Evolutionary conservation across 2,329 filamentous ascomycete species (phyloP), one percentile per base, ranked within the genome.

Genomic region (Neonectria magnoliae): DNA sequence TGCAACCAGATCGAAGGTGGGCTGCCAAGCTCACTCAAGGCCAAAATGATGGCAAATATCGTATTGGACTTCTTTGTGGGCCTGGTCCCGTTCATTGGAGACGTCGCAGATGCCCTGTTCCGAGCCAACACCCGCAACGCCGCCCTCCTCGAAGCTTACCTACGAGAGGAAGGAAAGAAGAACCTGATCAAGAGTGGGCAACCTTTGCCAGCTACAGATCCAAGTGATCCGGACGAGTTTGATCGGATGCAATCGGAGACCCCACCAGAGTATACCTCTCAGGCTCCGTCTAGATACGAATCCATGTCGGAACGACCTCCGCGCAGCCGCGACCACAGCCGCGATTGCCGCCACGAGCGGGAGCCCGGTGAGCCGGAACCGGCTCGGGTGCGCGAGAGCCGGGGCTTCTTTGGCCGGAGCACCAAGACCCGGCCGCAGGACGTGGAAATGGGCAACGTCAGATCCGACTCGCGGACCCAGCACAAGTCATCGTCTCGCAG

Each of bases 1-100:
- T 94, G 93, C 79, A 84, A 85, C 66, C 86, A 90, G 66, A 84
- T 97, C 52, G 91, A 97, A 57, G 93, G 92, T 54, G 93, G 92
- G 14, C 86, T 98, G 5, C 90, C 91, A 1, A 69, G 78, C 5
- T 74, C 78, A 10, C 79, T 95, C 54, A 84, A 87, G 60, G 77
- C 86, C 29, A 86, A 86, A 74, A 98, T 99, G 96, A 78, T 94
- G 68, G 79, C 94, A 75, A 97, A 97, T 79, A 87, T 98, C 60
- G 73, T 85, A 4, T 64, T 94, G 44, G 93, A 97, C 75, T 93
- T 96, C 71, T 76, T 86, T 41, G 82, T 94, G 36, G 93, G 93
- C 6, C 80, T 96, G 3, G 82, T 95, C 1, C 93, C 93, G 0
- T 87, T 95, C 66, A 67, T 93, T 0, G 93, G 93, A n/a, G 93